Percentiles rank a stretch among this genome's conserved stretches.
These are phyloP conservation scores for Populus euphratica DNA, from an alignment of 345 rosid genomes.

Conservation along the genomic window DNA sequence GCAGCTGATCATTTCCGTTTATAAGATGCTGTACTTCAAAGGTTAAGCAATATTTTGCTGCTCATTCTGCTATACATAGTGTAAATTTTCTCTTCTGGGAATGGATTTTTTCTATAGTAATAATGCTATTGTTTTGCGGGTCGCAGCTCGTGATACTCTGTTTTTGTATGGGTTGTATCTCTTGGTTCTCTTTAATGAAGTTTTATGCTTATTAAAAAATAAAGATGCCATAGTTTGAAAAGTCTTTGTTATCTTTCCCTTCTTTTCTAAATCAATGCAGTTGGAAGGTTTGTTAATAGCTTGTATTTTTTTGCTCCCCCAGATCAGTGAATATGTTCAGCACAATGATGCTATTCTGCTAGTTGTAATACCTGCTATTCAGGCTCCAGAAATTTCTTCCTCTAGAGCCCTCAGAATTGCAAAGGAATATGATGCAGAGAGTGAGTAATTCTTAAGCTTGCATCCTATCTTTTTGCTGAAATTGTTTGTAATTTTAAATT, in stretches of 20 bases:
- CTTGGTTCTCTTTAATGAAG: not conserved
- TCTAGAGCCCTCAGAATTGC: conserved; percentile 84
- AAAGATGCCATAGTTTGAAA: not conserved
- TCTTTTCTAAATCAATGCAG: not conserved
- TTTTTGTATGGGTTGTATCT: not conserved
- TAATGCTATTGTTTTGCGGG: not conserved
- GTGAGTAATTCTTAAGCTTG: conserved; percentile 38
- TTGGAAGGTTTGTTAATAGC: conserved; percentile 16
- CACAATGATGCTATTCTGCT: conserved; percentile 90
- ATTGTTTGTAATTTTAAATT: not conserved
- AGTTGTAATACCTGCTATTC: conserved; percentile 83
- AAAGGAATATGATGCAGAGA: conserved; percentile 85
- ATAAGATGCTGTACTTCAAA: not conserved
- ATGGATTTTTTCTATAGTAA: not conserved
- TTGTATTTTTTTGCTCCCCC: conserved; percentile 19
- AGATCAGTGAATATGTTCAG: conserved; percentile 74
- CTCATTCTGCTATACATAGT: not conserved
- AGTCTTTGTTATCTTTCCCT: not conserved
- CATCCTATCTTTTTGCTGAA: not conserved
- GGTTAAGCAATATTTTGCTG: not conserved
- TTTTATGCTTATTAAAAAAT: not conserved
- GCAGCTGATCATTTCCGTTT: not conserved
- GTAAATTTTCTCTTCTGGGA: not conserved
- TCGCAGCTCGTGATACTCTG: not conserved
- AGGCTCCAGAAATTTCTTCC: conserved; percentile 89